Conservation (phyloP, 345 rosid species). For the Populus simonii region DNA sequence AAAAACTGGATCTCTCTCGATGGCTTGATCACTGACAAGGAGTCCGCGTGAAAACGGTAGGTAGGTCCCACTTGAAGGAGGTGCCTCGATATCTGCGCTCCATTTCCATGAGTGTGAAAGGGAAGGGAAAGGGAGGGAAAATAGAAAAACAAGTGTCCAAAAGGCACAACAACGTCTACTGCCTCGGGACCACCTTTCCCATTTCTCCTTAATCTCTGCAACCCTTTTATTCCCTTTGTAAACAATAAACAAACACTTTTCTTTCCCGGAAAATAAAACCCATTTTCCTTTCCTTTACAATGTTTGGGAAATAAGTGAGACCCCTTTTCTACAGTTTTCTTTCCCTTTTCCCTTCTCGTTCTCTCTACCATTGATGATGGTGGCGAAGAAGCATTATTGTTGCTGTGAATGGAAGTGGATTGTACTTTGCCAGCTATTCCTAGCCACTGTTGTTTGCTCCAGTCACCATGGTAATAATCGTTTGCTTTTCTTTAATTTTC, state of each 20-base stretch:
- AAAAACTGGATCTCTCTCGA: background rate
- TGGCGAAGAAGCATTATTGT: conserved; percentile 17
- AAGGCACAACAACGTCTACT: conserved; percentile 24
- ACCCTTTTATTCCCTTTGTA: background rate
- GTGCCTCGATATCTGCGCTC: background rate
- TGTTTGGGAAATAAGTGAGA: background rate
- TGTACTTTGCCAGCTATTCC: conserved; percentile 34
- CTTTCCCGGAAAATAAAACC: conserved; percentile 1
- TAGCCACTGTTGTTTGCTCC: conserved; percentile 48
- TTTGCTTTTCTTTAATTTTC: background rate
- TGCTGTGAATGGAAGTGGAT: conserved; percentile 26
- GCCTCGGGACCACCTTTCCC: conserved; percentile 34
- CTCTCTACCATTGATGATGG: conserved; percentile 1
- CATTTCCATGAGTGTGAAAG: background rate
- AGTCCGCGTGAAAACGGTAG: background rate
- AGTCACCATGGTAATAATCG: conserved; percentile 46
- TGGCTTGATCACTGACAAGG: background rate
- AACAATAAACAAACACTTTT: background rate
- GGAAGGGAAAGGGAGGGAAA: background rate
- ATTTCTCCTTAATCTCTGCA: conserved; percentile 31
- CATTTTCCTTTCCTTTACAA: background rate
- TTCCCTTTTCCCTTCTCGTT: background rate
- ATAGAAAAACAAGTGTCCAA: background rate
- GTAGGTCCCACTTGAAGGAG: background rate
- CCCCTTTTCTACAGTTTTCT: conserved; percentile 15